A percentile compares a stretch with the other conserved stretches of the same genome.
Conservation (phyloP, 306 rosid genomes). For the Cucurbita ficifolia region DNA sequence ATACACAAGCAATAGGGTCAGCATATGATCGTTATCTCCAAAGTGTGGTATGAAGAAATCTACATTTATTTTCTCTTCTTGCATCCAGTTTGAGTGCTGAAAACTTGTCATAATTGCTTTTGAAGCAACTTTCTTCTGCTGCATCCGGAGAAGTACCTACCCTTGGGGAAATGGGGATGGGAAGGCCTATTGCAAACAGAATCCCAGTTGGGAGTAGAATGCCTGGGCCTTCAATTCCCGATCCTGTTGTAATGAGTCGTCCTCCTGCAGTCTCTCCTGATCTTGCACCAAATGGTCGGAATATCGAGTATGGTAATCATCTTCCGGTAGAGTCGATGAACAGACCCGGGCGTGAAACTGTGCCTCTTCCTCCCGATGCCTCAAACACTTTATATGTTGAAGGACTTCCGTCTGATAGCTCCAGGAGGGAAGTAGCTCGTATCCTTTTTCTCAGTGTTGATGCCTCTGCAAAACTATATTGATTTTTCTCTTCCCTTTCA, state of each 20-base stretch:
- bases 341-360: constrained; percentile 58
- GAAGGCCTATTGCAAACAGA: constrained; percentile 31
- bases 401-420: constrained; percentile 81
- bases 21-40: constrained; percentile 93
- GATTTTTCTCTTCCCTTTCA: background rate
- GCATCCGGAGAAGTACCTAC: constrained; percentile 56
- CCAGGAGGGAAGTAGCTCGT: constrained; percentile 82
- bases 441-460: constrained; percentile 34
- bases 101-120: constrained; percentile 18
- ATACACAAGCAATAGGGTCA: constrained; percentile 55
- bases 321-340: constrained; percentile 37
- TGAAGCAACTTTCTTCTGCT: constrained; percentile 52
- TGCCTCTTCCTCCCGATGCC: constrained; percentile 79
- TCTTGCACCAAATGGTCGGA: constrained; percentile 42
- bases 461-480: constrained; percentile 3
- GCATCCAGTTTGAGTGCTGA: constrained; percentile 14
- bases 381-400: constrained; percentile 79
- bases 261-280: constrained; percentile 44
- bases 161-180: constrained; percentile 38
- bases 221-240: constrained; percentile 34
- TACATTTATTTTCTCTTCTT: constrained; percentile 4
- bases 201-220: constrained; percentile 41
- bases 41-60: constrained; percentile 43
- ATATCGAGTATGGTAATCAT: constrained; percentile 38
- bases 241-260: constrained; percentile 40